These are phyloP conservation scores for Crithidia mellificae DNA, from an alignment of 208 protist genomes.

Conservation along the genomic window DNA sequence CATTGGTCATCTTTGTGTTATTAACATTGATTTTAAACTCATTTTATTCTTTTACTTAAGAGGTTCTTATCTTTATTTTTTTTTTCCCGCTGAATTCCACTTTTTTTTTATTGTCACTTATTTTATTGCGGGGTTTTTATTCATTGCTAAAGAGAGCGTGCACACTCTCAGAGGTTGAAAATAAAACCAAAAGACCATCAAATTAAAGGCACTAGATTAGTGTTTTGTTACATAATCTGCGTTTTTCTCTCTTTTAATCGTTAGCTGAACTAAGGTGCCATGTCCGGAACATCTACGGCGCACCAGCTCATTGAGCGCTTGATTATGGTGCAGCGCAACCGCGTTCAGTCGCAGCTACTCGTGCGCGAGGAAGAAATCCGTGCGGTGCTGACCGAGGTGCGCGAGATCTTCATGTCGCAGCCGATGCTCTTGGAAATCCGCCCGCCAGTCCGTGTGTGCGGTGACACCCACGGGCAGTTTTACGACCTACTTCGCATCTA, in stretches of 20 bases:
- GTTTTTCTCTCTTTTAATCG: neutral
- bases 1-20: too few relatives aligned
- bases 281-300: conserved; percentile 2
- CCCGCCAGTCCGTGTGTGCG: conserved; percentile 86
- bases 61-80: too few relatives aligned
- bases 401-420: conserved; percentile 90
- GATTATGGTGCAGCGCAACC: conserved; percentile 56
- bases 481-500: conserved; percentile 99
- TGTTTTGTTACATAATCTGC: too few relatives aligned
- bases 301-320: conserved; percentile 72
- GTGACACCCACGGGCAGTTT: conserved; percentile 99
- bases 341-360: conserved; percentile 66
- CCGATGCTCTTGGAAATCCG: conserved; percentile 89
- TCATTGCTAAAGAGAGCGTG: too few relatives aligned
- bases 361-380: conserved; percentile 89
- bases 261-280: neutral
- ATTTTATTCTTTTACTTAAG: too few relatives aligned
- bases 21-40: too few relatives aligned
- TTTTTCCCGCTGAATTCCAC: too few relatives aligned
- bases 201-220: too few relatives aligned
- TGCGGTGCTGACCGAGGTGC: conserved; percentile 55
- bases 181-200: too few relatives aligned
- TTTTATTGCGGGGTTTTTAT: too few relatives aligned
- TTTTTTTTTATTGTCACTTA: too few relatives aligned
- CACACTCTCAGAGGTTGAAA: too few relatives aligned